Conservation (phyloP, 352 stramenopile genomes). For the Phytophthora fragariae region DNA sequence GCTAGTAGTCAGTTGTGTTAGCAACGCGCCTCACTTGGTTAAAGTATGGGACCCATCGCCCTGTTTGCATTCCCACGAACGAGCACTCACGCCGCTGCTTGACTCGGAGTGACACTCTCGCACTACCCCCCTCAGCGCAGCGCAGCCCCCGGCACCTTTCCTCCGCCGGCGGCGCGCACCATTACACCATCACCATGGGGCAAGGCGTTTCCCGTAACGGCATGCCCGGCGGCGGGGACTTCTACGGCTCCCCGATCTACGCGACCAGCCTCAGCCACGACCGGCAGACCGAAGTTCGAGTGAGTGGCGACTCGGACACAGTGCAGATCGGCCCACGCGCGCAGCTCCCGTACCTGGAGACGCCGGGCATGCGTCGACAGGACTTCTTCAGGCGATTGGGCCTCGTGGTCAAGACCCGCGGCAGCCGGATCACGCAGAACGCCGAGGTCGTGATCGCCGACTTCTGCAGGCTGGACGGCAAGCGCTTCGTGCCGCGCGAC, state of each 20-base stretch:
- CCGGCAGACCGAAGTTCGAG: slow-evolving; percentile 82
- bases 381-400: slow-evolving; percentile 86
- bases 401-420: slow-evolving; percentile 83
- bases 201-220: slow-evolving; percentile 68
- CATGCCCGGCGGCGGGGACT: slow-evolving; percentile 71
- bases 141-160: background rate
- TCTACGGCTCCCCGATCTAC: slow-evolving; percentile 87
- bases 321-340: slow-evolving; percentile 75
- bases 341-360: slow-evolving; percentile 76
- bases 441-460: slow-evolving; percentile 83
- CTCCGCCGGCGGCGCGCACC: background rate
- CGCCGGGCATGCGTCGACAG: slow-evolving; percentile 58
- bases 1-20: slow-evolving; percentile 43
- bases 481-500: slow-evolving; percentile 79
- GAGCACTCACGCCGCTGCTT: slow-evolving; percentile 12
- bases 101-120: slow-evolving; percentile 5
- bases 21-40: slow-evolving; percentile 37
- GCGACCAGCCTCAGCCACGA: slow-evolving; percentile 87
- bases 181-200: slow-evolving; percentile 49
- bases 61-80: slow-evolving; percentile 33
- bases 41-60: slow-evolving; percentile 27
- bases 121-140: background rate
- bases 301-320: slow-evolving; percentile 68
- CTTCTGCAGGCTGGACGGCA: slow-evolving; percentile 82
- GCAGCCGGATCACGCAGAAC: slow-evolving; percentile 87